Evolutionary conservation across 1,284 basidiomycete genomes (phyloP).

Genomic region (Golubevia sp.): DNA sequence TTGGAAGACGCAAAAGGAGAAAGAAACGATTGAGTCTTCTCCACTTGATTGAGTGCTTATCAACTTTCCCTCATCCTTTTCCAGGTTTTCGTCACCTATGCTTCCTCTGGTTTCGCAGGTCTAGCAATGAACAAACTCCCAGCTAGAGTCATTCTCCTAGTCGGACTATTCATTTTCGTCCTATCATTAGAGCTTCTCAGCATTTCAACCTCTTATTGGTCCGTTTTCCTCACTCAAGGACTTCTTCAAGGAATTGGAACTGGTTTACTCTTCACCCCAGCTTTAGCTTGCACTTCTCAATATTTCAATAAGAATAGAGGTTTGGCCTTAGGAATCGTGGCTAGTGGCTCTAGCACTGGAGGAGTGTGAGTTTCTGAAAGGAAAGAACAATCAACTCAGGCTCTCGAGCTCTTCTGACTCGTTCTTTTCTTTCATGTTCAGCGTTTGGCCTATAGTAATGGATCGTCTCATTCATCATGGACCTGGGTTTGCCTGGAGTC

Average conservation of each 20-base stretch:
- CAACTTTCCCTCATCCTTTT: no score
- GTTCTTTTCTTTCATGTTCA: no score
- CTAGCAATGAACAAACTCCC: conserved; percentile 8
- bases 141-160: not conserved
- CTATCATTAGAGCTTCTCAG: conserved; percentile 10
- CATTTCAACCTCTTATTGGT: conserved; percentile 9
- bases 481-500: conserved; percentile 8
- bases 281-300: conserved; percentile 11
- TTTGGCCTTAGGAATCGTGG: conserved; percentile 12
- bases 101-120: conserved; percentile 6
- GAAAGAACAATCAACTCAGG: no score
- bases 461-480: conserved; percentile 12
- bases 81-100: not conserved
- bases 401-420: no score
- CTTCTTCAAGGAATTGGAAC: conserved; percentile 10
- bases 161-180: conserved; percentile 10
- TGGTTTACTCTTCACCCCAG: conserved; percentile 11
- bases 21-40: no score
- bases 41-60: no score
- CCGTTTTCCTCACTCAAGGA: conserved; percentile 13
- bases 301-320: conserved; percentile 9
- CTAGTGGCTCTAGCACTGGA: conserved; percentile 7
- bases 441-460: conserved; percentile 15
- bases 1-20: no score
- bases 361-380: not conserved